Evolutionary conservation across 345 rosid genomes (phyloP).

Genomic region (Eucalyptus caleyi): DNA sequence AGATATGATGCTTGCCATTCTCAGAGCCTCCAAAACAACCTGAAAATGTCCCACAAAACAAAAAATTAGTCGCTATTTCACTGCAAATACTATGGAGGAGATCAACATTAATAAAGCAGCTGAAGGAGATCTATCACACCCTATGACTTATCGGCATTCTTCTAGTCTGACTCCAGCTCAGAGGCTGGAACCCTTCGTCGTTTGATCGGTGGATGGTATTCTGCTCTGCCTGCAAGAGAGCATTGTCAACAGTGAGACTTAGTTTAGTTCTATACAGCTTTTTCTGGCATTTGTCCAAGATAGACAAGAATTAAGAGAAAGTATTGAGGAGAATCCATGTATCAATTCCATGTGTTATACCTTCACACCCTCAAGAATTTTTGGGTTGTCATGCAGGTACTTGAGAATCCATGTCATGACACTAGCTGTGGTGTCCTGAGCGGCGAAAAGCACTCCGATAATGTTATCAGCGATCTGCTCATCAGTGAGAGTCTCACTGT

Average conservation of each 20-base stretch:
- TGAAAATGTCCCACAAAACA: not conserved
- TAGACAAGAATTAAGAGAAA: not conserved
- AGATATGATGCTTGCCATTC: slow-evolving; percentile 72
- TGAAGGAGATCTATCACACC: slow-evolving; percentile 9
- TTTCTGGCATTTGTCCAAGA: not conserved
- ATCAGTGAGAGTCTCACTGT: slow-evolving; percentile 12
- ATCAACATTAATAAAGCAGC: not conserved
- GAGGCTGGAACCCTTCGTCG: slow-evolving; percentile 6
- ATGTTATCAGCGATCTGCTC: slow-evolving; percentile 59
- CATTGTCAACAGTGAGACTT: not conserved
- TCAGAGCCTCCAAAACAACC: slow-evolving; percentile 58
- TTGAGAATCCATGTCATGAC: slow-evolving; percentile 75
- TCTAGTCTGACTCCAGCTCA: slow-evolving; percentile 55
- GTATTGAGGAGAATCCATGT: not conserved
- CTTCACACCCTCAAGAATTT: slow-evolving; percentile 65
- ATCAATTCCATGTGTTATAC: slow-evolving; percentile 7
- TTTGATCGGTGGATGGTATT: slow-evolving; percentile 16
- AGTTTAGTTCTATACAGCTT: not conserved
- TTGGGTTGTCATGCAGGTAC: slow-evolving; percentile 59
- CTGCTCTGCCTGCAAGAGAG: slow-evolving; percentile 38
- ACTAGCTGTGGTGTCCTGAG: slow-evolving; percentile 73
- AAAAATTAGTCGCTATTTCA: not conserved
- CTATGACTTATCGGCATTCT: slow-evolving; percentile 39
- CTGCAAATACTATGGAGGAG: not conserved
- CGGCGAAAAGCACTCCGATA: slow-evolving; percentile 63